These are phyloP conservation scores for Aspergillus tubingensis DNA, from an alignment of 2,329 filamentous ascomycete genomes.

Conservation along the genomic window DNA sequence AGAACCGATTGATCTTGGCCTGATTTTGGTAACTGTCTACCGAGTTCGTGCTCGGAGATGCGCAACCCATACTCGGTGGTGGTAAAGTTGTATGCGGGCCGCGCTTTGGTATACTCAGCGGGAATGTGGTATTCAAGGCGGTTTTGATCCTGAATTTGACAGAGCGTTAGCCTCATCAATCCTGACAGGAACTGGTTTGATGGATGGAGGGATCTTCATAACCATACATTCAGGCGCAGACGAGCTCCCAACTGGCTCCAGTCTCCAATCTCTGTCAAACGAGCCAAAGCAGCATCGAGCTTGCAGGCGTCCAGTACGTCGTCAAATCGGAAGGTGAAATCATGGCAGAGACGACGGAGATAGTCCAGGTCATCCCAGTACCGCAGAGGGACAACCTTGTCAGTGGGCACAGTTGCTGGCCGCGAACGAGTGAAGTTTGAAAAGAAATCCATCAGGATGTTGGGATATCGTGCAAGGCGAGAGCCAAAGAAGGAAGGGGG, in stretches of 20 bases:
- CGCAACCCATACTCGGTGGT: conserved; percentile 38
- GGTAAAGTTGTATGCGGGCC: conserved; percentile 47
- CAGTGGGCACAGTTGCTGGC: conserved; percentile 13
- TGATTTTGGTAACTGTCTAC: conserved; percentile 13
- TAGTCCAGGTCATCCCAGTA: conserved; percentile 18
- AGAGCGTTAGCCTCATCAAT: too few relatives aligned
- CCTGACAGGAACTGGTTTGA: too few relatives aligned
- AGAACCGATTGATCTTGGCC: conserved; percentile 3
- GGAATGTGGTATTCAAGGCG: conserved; percentile 49
- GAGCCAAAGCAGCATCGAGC: conserved; percentile 39
- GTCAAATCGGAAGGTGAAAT: conserved; percentile 46
- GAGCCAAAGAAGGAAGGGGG: too few relatives aligned
- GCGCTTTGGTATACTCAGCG: conserved; percentile 33
- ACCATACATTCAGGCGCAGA: conserved; percentile 42
- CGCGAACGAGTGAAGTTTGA: neutral
- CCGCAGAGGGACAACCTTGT: conserved; percentile 16
- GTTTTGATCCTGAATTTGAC: conserved; percentile 17
- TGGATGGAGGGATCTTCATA: too few relatives aligned
- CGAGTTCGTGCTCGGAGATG: conserved; percentile 48
- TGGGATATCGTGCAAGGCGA: too few relatives aligned
- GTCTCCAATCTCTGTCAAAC: conserved; percentile 45
- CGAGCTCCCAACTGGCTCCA: conserved; percentile 53
- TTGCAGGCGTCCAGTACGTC: conserved; percentile 49
- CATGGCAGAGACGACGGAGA: conserved; percentile 9
- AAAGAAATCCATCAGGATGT: neutral